Base-by-base conservation (phyloP, 331 rosid species). In the Quercus lobata region DNA sequence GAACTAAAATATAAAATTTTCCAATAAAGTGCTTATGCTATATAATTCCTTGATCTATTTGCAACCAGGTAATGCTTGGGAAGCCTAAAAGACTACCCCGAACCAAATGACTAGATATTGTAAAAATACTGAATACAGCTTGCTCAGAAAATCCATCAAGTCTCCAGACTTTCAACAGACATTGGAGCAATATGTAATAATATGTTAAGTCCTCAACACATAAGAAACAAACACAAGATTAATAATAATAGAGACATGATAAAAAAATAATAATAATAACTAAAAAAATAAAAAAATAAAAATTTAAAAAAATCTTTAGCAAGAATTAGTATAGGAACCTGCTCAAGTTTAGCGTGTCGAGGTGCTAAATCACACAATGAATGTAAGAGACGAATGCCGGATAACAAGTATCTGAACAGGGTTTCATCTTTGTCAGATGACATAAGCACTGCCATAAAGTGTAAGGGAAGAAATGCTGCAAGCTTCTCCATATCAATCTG, bases 401-500 rank as follows among this genome's bases (percentile, higher is more conserved):
- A 82, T 77, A 89, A 79, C 80, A 92, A 83, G 88, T 92, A 90
- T 83, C 78, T 95, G 80, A 84, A 85, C 75, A 77, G 34, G 77
- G 88, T 83, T 83, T 91, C 98, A 76, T 89, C 84, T 83, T 82
- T 85, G 30, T 86, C 83, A 69, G 93, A 70, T 72, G 94, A 81
- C 72, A 91, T 85, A 52, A 92, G 84, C 72, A 84, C 83, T 44
- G 94, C 83, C 87, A 78, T 86, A 79, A 95, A 93, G 85, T 95
- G 97, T 85, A 89, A 83, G 10, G 98, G 94, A 84, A 95, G 97
- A 81, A 80, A 90, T 75, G 89, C 84, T 15, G 80, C 96, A 77
- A 95, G 97, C 91, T 87, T 95, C 86, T 91, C 98, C 79, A 90
- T 75, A 61, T 95, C 97, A 83, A 95, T 83, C 98, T 95, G 92